Percentiles rank a stretch among this genome's conserved stretches.
Conservation (phyloP, 73 alveolate species). For the Durusdinium trenchii region DNA sequence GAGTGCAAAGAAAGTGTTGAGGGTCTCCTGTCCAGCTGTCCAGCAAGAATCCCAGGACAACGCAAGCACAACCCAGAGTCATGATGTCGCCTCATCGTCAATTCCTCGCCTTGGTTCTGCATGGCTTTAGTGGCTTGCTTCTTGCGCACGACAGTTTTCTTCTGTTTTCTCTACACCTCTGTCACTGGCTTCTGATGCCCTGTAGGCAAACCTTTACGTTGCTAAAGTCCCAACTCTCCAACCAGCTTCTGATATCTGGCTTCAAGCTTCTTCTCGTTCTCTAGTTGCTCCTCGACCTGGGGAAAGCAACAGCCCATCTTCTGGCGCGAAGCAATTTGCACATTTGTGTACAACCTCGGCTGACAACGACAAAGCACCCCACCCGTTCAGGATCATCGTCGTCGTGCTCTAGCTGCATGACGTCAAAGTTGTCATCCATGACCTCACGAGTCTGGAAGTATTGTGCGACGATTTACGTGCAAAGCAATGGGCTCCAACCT, state of each 20-base stretch:
- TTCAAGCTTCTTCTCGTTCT: conserved; percentile 80
- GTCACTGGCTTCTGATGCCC: not conserved
- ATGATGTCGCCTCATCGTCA: not conserved
- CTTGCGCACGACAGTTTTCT: not conserved
- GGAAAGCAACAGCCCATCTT: not conserved
- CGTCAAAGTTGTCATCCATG: conserved; percentile 76
- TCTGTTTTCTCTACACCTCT: not conserved
- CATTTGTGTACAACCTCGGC: not conserved
- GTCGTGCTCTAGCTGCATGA: conserved; percentile 84
- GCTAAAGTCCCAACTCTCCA: conserved; percentile 17
- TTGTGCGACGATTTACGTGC: not conserved
- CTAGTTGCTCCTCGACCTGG: conserved; percentile 87
- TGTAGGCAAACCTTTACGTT: not conserved
- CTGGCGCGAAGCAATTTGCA: not conserved
- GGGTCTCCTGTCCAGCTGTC: conserved; percentile 95
- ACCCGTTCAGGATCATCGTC: conserved; percentile 79
- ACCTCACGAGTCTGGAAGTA: not conserved
- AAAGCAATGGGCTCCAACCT: not conserved
- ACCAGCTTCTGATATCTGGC: conserved; percentile 75
- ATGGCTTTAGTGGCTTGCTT: not conserved
- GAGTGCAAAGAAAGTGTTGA: conserved; percentile 90
- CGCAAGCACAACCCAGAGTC: not conserved
- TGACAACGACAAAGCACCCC: not conserved
- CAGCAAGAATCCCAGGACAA: no score
- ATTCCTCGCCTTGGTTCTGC: conserved; percentile 40